These are phyloP conservation scores for Wickerhamiella lipophila DNA, from an alignment of 805 yeast species.

Conservation along the genomic window DNA sequence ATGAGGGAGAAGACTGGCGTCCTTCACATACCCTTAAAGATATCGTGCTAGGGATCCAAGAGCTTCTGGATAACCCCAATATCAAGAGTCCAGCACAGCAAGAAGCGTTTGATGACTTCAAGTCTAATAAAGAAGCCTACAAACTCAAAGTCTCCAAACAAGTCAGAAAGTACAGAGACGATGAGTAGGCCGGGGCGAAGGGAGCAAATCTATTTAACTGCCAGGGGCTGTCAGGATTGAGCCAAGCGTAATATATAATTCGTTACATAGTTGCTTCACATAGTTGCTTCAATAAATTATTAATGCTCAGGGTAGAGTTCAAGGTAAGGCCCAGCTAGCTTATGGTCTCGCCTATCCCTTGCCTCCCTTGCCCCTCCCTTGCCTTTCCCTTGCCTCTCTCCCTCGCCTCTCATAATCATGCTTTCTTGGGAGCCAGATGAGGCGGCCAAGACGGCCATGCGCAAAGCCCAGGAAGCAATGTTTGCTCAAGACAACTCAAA, in stretches of 20 bases:
- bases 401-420: too few species aligned
- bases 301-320: too few species aligned
- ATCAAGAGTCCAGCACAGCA: slow-evolving; percentile 96
- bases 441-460: slow-evolving; percentile 3
- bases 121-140: slow-evolving; percentile 52
- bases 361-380: not conserved
- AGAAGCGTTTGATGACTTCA: slow-evolving; percentile 63
- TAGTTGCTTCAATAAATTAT: too few species aligned
- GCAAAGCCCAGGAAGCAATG: slow-evolving; percentile 3
- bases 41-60: slow-evolving; percentile 84
- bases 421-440: slow-evolving; percentile 9
- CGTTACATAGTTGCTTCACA: too few species aligned
- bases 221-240: too few species aligned
- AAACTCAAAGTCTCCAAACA: slow-evolving; percentile 71
- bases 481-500: not conserved
- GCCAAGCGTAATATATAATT: too few species aligned
- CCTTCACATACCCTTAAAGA: slow-evolving; percentile 91
- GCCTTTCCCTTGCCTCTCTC: too few species aligned
- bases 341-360: too few species aligned
- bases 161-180: slow-evolving; percentile 46
- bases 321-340: too few species aligned
- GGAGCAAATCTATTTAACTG: too few species aligned
- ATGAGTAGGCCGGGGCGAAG: not conserved
- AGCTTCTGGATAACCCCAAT: slow-evolving; percentile 76
- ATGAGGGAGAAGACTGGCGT: slow-evolving; percentile 96